phyloP scores from a whole-genome alignment of 1,284 basidiomycete species.

The Inonotus hispidus region DNA sequence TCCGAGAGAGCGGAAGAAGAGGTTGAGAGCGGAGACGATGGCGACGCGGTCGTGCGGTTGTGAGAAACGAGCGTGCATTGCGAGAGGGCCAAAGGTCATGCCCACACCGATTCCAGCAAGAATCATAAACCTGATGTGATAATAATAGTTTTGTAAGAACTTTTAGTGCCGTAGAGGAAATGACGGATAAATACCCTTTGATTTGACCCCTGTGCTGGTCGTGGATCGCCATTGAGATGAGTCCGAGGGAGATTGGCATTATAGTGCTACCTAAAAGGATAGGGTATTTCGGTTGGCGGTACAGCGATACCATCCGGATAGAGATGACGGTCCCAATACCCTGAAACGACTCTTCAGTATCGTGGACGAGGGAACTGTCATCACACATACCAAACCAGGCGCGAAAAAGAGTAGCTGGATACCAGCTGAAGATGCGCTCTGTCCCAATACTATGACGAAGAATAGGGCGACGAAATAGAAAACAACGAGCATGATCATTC shows the following conservation, averaged over 20 bases:
- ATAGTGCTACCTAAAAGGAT: slow-evolving; percentile 35
- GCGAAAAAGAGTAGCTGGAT: slow-evolving; percentile 44
- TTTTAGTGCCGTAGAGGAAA: neutral
- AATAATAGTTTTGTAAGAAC: neutral
- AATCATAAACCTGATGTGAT: slow-evolving; percentile 35
- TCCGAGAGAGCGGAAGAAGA: slow-evolving; percentile 33
- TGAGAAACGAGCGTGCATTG: slow-evolving; percentile 41
- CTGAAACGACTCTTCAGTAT: slow-evolving; percentile 16
- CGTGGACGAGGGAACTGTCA: neutral
- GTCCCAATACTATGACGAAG: slow-evolving; percentile 38
- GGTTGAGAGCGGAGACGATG: slow-evolving; percentile 34
- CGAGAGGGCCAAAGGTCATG: slow-evolving; percentile 34
- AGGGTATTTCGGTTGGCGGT: slow-evolving; percentile 37
- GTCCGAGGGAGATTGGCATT: slow-evolving; percentile 35
- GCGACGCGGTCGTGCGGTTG: slow-evolving; percentile 36
- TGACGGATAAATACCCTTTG: slow-evolving; percentile 30
- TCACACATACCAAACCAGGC: slow-evolving; percentile 37
- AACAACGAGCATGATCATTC: slow-evolving; percentile 46
- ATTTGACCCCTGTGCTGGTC: slow-evolving; percentile 31
- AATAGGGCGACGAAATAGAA: slow-evolving; percentile 51
- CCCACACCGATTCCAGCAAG: slow-evolving; percentile 43
- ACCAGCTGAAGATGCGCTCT: slow-evolving; percentile 34
- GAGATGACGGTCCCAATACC: slow-evolving; percentile 30
- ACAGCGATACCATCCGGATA: slow-evolving; percentile 27
- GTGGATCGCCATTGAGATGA: slow-evolving; percentile 39